A percentile compares a stretch with the other conserved stretches of the same genome.
These are phyloP conservation scores for Capronia americana DNA, from an alignment of 2,329 filamentous ascomycete species.

Conservation along the genomic window DNA sequence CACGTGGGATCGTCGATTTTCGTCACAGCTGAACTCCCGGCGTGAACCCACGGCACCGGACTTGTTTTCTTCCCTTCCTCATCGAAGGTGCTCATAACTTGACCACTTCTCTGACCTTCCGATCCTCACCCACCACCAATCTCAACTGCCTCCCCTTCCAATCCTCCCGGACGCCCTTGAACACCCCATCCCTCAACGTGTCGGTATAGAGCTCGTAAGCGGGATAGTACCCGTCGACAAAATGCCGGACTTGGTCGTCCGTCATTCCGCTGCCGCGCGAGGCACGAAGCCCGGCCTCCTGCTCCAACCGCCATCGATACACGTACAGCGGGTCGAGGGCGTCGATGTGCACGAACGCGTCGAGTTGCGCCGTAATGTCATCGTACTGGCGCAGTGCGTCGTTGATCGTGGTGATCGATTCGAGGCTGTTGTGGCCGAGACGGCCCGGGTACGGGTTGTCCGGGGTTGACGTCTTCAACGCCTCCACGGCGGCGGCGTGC, in stretches of 20 bases:
- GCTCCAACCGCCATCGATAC: conserved; percentile 82
- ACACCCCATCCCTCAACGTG: conserved; percentile 63
- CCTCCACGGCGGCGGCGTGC: conserved; percentile 56
- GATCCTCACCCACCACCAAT: conserved; percentile 65
- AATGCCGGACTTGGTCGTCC: conserved; percentile 76
- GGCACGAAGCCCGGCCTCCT: conserved; percentile 73
- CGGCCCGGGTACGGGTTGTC: conserved; percentile 53
- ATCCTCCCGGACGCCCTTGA: conserved; percentile 46
- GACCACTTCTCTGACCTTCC: conserved; percentile 64
- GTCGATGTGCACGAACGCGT: conserved; percentile 72
- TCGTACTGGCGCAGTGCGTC: conserved; percentile 64
- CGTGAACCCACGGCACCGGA: background rate
- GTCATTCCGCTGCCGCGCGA: conserved; percentile 79
- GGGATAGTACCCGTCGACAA: conserved; percentile 76
- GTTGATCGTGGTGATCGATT: conserved; percentile 66
- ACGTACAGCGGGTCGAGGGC: conserved; percentile 76
- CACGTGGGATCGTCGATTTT: background rate
- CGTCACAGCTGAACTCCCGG: background rate
- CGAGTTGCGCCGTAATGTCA: conserved; percentile 63
- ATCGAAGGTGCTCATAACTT: conserved; percentile 50
- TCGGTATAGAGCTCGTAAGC: conserved; percentile 74
- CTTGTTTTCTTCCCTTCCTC: background rate
- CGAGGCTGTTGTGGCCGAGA: conserved; percentile 61
- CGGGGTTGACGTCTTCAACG: conserved; percentile 51
- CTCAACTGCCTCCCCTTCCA: conserved; percentile 64